Evolutionary conservation across 225 moss, liverwort and hornwort genomes (phyloP).

Genomic region (Polytrichum formosum): DNA sequence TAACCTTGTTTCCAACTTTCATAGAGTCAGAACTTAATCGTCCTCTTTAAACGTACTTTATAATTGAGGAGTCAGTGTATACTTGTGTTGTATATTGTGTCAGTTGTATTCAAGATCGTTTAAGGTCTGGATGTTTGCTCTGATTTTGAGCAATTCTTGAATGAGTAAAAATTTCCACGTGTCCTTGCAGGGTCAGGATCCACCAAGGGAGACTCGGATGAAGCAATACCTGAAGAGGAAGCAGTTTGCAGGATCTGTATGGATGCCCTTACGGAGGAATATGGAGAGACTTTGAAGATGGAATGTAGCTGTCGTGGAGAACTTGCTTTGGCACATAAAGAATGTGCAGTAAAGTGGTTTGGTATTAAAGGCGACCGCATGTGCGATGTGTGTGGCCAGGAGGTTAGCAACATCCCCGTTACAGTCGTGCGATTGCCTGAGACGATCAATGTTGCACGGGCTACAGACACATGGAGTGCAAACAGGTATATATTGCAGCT

Average conservation of each 20-base stretch:
- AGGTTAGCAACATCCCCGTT: slow-evolving; percentile 51
- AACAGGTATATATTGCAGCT: slow-evolving; percentile 19
- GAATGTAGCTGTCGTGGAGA: slow-evolving; percentile 55
- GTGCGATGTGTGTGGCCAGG: slow-evolving; percentile 57
- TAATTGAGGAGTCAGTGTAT: background rate
- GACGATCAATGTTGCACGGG: slow-evolving; percentile 16
- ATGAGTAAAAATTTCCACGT: background rate
- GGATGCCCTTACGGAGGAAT: slow-evolving; percentile 50
- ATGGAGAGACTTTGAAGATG: slow-evolving; percentile 60
- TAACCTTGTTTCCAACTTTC: too few relatives aligned
- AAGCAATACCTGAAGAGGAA: slow-evolving; percentile 54
- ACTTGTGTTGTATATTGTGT: background rate
- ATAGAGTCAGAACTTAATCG: background rate
- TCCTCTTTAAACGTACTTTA: too few relatives aligned
- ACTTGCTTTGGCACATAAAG: slow-evolving; percentile 53
- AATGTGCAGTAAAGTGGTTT: slow-evolving; percentile 66
- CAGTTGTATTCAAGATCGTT: background rate
- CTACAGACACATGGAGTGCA: slow-evolving; percentile 26
- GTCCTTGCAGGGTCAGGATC: slow-evolving; percentile 31
- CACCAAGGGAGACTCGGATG: slow-evolving; percentile 37
- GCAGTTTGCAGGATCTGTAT: slow-evolving; percentile 60
- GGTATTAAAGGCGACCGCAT: slow-evolving; percentile 56
- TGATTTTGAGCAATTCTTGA: background rate
- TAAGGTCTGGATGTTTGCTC: background rate
- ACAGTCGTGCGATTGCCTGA: slow-evolving; percentile 47